Base-by-base conservation (phyloP, 345 rosid species). In the Geranium brycei region DNA sequence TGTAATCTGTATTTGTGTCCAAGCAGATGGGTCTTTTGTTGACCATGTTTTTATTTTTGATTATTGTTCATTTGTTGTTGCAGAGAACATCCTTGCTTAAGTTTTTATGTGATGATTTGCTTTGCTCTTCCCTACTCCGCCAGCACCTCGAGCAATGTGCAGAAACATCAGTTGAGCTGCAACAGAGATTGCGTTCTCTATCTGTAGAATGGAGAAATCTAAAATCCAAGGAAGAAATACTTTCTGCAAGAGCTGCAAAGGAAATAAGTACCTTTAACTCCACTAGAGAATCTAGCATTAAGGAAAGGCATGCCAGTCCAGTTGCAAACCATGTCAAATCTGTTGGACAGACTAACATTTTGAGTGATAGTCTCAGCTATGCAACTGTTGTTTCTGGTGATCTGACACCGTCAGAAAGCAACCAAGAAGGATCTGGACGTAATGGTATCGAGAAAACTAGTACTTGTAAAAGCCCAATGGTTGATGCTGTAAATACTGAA, bases 111-210 rank as follows among this genome's bases (percentile, higher is more conserved):
- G 99, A 90, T 77, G 99, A 90, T 71, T 78, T 93, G 63, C 96
- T 93, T 51, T 86, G 77, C 77, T 75, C 99, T 61, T 74, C 90
- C 65, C 80, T 86, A 64, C 74, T 90, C 66, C 96, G 76, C 72
- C 99, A 87, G 76, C 95, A 90, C 82, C 91, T 93, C 17, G 99
- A 93, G 82, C 97, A 83, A 16, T 93, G 90, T 63, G 76, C 83
- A 14, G 97, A 93, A 77, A 68, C 80, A 62, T 75, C 80, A 23
- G 77, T 75, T 66, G 99, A 93, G 66, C 71, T 86, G 72, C 97
- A 86, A 80, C 99, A 90, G 83, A 90, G 83, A 71, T 75, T 93
- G 71, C 95, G 99, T 6, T 79, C 90, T 40, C 79, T 81, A 19
- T 75, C 72, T 63, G 67, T 60, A 7, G 96, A 93, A 76, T 83